These are phyloP conservation scores for Bimuria novae-zelandiae DNA, from an alignment of 2,329 filamentous ascomycete genomes.

Conservation along the genomic window DNA sequence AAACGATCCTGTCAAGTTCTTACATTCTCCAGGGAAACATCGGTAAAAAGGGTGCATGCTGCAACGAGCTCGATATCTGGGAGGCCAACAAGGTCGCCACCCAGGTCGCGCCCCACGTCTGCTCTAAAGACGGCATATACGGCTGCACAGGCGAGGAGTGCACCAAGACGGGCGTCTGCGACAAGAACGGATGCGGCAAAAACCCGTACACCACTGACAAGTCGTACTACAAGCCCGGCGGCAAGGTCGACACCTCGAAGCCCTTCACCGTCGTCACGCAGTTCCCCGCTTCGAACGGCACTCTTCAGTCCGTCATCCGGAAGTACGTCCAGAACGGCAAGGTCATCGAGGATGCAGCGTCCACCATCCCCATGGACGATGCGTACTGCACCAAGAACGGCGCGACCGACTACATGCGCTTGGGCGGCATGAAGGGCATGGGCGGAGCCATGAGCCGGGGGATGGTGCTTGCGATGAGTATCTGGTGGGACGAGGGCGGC, in stretches of 20 bases:
- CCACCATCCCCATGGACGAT: constrained; percentile 39
- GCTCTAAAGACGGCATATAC: constrained; percentile 52
- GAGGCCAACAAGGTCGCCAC: constrained; percentile 57
- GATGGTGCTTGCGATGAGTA: constrained; percentile 60
- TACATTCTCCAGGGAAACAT: constrained; percentile 50
- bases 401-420: constrained; percentile 33
- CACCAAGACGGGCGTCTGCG: constrained; percentile 36
- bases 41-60: constrained; percentile 54
- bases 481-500: constrained; percentile 60
- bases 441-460: constrained; percentile 54
- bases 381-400: constrained; percentile 33
- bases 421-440: constrained; percentile 53
- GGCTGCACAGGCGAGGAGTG: constrained; percentile 50
- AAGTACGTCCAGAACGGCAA: constrained; percentile 68
- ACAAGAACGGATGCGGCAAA: constrained; percentile 43
- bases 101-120: constrained; percentile 56
- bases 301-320: constrained; percentile 65
- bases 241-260: constrained; percentile 62
- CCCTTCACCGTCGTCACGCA: constrained; percentile 70
- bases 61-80: constrained; percentile 62
- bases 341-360: constrained; percentile 61
- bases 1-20: constrained; percentile 35
- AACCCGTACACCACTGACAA: constrained; percentile 39
- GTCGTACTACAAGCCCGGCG: constrained; percentile 32
- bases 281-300: constrained; percentile 64